Base-by-base conservation (phyloP, 352 stramenopile genomes). In the Pythium periplocum region DNA sequence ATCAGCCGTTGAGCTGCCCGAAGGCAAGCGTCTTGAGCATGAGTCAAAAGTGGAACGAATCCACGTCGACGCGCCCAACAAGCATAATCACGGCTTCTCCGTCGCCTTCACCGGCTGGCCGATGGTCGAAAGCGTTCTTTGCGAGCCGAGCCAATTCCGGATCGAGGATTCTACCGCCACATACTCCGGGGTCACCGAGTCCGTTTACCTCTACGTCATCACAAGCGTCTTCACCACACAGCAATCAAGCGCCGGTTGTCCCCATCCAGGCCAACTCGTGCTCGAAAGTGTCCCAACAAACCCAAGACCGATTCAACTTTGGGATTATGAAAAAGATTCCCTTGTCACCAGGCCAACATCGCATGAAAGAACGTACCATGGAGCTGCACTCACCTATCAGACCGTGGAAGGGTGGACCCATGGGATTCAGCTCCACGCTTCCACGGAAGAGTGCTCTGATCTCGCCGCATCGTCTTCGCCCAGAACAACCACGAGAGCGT, bases 41-140 rank as follows among this genome's bases (percentile, higher is more conserved):
- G 17, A 26, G 17, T 26, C 17, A 26, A 26, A 26, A 26, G 17
- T 26, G 17, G 17, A 26, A 26, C 17, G 17, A 26, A 26, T 26
- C 17, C 17, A 26, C 17, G 17, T 26, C 17, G 17, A 26, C 17
- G 17, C 17, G 17, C 17, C 17, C 17, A 26, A 26, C 17, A 26
- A 26, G 17, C 17, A 26, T 26, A 26, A 26, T 26, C 17, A 26
- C 17, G 17, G 17, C 17, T 26, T 26, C 17, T 26, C 17, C 17
- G 17, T 26, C 17, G 17, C 17, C 17, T 26, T 26, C 17, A 26
- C 17, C 17, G 17, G 17, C 17, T 26, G 37, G 37, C 3, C 57
- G 53, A 35, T 67, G 53, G 59, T 59, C 59, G 10, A 59, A 59
- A 31, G 48, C 54, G 2, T 67, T 67, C 44, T 58, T 48, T 37